Conservation (phyloP, 805 yeast species). For the Cyberlindnera nakhonratchasimensis region DNA sequence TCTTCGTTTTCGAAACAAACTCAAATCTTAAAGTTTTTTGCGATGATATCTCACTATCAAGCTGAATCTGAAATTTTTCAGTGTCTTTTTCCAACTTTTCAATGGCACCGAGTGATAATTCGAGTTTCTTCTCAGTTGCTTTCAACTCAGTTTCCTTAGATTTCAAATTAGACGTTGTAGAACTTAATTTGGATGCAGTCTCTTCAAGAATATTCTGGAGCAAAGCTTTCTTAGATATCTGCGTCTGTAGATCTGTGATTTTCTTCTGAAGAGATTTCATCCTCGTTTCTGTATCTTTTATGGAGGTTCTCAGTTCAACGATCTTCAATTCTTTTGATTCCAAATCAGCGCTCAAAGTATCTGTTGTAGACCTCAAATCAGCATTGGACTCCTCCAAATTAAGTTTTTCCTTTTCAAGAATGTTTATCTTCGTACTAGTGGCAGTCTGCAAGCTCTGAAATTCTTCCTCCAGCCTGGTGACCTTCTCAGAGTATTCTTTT, state of each 20-base stretch:
- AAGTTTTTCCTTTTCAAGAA: slow-evolving; percentile 13
- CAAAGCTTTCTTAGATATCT: background rate
- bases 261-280: background rate
- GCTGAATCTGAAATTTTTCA: background rate
- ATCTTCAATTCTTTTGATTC: slow-evolving; percentile 8
- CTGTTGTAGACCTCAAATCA: slow-evolving; percentile 14
- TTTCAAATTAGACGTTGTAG: background rate
- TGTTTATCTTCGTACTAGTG: slow-evolving; percentile 5
- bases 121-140: slow-evolving; percentile 2
- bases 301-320: slow-evolving; percentile 4
- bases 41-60: background rate
- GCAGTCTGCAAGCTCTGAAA: slow-evolving; percentile 16
- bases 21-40: background rate
- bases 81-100: slow-evolving; percentile 8
- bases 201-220: slow-evolving; percentile 3
- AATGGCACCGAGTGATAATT: background rate
- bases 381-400: slow-evolving; percentile 15
- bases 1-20: background rate
- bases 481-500: slow-evolving; percentile 46
- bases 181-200: background rate
- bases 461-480: slow-evolving; percentile 39
- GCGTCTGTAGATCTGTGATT: slow-evolving; percentile 2
- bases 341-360: slow-evolving; percentile 7
- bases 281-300: background rate
- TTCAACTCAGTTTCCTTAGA: slow-evolving; percentile 1